phyloP scores from a whole-genome alignment of 2,329 filamentous ascomycete genomes.

The Cladorrhinum sp. region DNA sequence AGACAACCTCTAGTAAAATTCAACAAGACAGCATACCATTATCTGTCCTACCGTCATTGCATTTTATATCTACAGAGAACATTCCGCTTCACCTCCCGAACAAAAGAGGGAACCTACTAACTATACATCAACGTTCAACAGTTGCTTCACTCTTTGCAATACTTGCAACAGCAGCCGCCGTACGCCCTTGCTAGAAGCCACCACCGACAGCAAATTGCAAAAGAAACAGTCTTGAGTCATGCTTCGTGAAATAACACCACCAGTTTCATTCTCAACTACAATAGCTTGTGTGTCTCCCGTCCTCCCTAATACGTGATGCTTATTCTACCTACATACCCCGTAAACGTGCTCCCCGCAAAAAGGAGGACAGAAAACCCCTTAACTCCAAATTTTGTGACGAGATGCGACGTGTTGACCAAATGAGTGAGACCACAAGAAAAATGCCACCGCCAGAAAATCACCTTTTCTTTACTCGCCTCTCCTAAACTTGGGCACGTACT shows the following conservation, averaged over 20 bases:
- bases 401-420: no score
- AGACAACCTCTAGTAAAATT: no score
- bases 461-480: conserved; percentile 22
- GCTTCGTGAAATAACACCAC: not conserved
- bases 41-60: not conserved
- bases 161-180: no score
- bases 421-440: conserved; percentile 1
- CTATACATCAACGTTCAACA: not conserved
- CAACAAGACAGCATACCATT: not conserved
- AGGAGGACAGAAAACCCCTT: conserved; percentile 13
- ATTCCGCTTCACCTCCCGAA: not conserved
- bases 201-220: not conserved
- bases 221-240: not conserved
- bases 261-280: conserved; percentile 19
- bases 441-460: not conserved
- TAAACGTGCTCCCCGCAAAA: conserved; percentile 18
- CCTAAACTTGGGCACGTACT: conserved; percentile 53
- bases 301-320: conserved; percentile 23
- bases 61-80: not conserved
- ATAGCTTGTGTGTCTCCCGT: not conserved
- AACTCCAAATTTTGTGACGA: conserved; percentile 11
- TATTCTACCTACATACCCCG: conserved; percentile 14
- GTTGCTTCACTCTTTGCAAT: not conserved
- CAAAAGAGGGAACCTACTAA: not conserved
- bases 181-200: no score